Conservation (phyloP, 2,329 filamentous ascomycete genomes). For the Pleoardoris graminearum region DNA sequence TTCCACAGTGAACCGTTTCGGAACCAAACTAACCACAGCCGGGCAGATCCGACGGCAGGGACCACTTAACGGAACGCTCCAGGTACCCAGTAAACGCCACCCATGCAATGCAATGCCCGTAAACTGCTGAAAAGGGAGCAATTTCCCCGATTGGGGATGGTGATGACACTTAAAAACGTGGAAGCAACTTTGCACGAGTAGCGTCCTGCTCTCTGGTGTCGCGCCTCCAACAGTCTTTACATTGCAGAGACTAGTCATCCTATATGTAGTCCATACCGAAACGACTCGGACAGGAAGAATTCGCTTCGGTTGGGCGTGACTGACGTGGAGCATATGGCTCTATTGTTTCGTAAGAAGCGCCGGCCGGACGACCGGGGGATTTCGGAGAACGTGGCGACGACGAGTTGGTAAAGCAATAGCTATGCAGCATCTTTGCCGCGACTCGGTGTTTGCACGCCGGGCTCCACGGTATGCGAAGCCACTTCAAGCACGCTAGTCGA, state of each 20-base stretch:
- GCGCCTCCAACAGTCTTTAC: too few relatives aligned
- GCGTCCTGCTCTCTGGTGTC: too few relatives aligned
- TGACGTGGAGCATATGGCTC: too few relatives aligned
- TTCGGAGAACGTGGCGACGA: not conserved
- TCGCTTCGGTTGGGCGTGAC: too few relatives aligned
- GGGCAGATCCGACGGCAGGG: not conserved
- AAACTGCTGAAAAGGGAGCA: too few relatives aligned
- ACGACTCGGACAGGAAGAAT: too few relatives aligned
- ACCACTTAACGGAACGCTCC: not conserved
- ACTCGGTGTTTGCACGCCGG: conserved; percentile 48
- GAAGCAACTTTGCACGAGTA: too few relatives aligned
- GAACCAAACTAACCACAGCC: not conserved
- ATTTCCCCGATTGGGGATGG: too few relatives aligned
- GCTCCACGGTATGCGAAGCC: conserved; percentile 46
- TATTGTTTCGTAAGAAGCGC: too few relatives aligned
- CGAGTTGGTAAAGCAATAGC: conserved; percentile 3
- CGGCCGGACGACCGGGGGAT: not conserved
- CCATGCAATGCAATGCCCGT: conserved; percentile 4
- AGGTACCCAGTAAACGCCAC: not conserved
- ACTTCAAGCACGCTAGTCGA: conserved; percentile 45
- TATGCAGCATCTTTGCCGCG: conserved; percentile 26
- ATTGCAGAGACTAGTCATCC: too few relatives aligned
- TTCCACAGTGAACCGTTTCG: too few relatives aligned
- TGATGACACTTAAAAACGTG: not conserved
- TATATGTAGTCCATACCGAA: too few relatives aligned